phyloP scores from a whole-genome alignment of 202 grass and related monocot genomes.

The Miscanthus sacchariflorus region DNA sequence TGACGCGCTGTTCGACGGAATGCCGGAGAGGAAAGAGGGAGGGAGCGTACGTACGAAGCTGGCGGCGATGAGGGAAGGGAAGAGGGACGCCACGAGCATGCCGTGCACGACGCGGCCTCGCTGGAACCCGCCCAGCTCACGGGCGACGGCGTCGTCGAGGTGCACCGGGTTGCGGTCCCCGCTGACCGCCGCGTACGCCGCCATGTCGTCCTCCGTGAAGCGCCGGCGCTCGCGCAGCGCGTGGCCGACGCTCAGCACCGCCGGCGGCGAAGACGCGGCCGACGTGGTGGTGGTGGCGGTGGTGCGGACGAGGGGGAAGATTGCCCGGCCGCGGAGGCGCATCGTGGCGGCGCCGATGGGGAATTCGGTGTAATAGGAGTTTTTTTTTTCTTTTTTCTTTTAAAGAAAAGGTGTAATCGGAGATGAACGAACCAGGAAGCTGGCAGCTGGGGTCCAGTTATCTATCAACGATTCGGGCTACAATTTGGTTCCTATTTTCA shows the following conservation, averaged over 20 bases:
- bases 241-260: conserved; percentile 48
- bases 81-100: conserved; percentile 78
- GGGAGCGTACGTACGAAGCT: conserved; percentile 49
- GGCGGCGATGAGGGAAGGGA: conserved; percentile 70
- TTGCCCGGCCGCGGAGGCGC: neutral
- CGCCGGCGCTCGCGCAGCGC: conserved; percentile 44
- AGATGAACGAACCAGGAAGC: neutral
- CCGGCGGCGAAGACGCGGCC: neutral
- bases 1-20: conserved; percentile 46
- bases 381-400: too few species aligned
- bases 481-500: too few species aligned
- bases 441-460: neutral
- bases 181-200: conserved; percentile 56
- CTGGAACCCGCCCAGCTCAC: conserved; percentile 51
- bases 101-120: conserved; percentile 71
- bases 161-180: conserved; percentile 86
- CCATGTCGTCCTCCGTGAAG: conserved; percentile 68
- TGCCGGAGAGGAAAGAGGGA: neutral
- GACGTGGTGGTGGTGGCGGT: neutral
- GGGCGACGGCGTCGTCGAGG: conserved; percentile 55
- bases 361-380: neutral
- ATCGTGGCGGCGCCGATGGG: neutral
- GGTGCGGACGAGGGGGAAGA: neutral
- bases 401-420: neutral
- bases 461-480: too few species aligned